Conservation (phyloP, 768 basidiomycete species). For the Kwoniella sp. region DNA sequence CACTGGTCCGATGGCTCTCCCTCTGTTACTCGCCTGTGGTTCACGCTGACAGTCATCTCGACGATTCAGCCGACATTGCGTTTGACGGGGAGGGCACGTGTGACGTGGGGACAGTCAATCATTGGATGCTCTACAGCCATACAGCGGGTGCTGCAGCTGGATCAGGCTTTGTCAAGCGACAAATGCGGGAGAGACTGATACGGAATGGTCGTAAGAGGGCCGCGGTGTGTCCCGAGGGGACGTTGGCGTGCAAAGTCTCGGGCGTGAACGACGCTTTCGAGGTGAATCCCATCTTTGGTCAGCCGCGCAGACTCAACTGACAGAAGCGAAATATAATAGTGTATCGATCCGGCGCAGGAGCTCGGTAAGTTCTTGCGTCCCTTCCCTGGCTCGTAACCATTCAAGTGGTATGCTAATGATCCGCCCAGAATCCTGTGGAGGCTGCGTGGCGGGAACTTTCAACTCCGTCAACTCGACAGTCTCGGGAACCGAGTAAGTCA, state of each 20-base stretch:
- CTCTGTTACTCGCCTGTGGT: background rate
- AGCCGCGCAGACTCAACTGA: background rate
- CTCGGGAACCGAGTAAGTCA: constrained; percentile 7
- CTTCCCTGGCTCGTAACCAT: background rate
- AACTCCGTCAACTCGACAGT: background rate
- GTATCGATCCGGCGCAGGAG: constrained; percentile 2
- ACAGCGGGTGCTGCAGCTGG: background rate
- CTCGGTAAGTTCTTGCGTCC: background rate
- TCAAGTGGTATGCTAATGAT: background rate
- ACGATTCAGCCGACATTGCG: background rate
- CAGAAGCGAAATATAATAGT: background rate
- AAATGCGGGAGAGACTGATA: constrained; percentile 3
- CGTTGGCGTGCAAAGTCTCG: constrained; percentile 1
- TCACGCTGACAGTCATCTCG: background rate
- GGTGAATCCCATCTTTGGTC: background rate
- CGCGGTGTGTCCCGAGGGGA: background rate
- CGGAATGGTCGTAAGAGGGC: background rate
- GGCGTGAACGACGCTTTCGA: constrained; percentile 3
- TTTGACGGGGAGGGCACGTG: background rate
- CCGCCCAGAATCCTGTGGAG: constrained; percentile 10
- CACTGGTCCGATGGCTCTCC: background rate
- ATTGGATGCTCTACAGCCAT: too few species aligned
- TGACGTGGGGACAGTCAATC: background rate
- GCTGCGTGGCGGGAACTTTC: background rate
- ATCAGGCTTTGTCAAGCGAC: constrained; percentile 2